phyloP scores from a whole-genome alignment of 2,329 filamentous ascomycete genomes.

The Pyrenophora seminiperda region DNA sequence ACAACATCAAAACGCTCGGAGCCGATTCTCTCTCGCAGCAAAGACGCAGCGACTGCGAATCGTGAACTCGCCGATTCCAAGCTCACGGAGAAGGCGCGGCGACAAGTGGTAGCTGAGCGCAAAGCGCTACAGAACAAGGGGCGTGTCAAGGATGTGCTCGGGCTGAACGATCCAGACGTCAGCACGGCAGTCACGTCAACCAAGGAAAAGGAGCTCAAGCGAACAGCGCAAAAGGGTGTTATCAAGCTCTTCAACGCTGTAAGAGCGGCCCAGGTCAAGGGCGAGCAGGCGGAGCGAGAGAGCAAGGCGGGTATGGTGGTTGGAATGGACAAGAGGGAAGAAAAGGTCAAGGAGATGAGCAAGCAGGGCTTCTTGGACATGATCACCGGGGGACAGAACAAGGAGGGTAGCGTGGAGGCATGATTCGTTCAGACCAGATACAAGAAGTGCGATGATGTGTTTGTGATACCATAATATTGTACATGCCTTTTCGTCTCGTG shows the following conservation, averaged over 20 bases:
- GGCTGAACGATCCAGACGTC: slow-evolving; percentile 58
- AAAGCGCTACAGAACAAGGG: slow-evolving; percentile 81
- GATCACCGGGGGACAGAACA: slow-evolving; percentile 66
- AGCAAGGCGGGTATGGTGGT: slow-evolving; percentile 74
- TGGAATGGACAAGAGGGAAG: slow-evolving; percentile 78
- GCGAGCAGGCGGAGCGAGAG: slow-evolving; percentile 73
- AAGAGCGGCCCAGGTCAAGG: slow-evolving; percentile 87
- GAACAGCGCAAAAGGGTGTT: slow-evolving; percentile 90
- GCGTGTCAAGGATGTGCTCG: slow-evolving; percentile 82
- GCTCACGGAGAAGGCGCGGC: slow-evolving; percentile 79
- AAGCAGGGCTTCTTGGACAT: slow-evolving; percentile 95
- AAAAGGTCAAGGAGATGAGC: slow-evolving; percentile 93
- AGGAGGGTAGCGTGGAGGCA: slow-evolving; percentile 28
- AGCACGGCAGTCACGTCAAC: slow-evolving; percentile 63
- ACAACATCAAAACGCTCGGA: slow-evolving; percentile 80
- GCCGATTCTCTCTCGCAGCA: slow-evolving; percentile 87
- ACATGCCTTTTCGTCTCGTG: slow-evolving; percentile 10
- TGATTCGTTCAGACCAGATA: slow-evolving; percentile 3
- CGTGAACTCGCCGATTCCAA: slow-evolving; percentile 74
- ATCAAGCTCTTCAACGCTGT: slow-evolving; percentile 97
- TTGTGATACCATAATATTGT: slow-evolving; percentile 22
- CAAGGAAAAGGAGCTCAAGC: slow-evolving; percentile 78
- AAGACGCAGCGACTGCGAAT: slow-evolving; percentile 72
- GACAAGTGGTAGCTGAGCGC: slow-evolving; percentile 80
- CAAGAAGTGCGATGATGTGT: slow-evolving; percentile 7